Base-by-base conservation (phyloP, 768 basidiomycete genomes). In the Termitomyces sp. region DNA sequence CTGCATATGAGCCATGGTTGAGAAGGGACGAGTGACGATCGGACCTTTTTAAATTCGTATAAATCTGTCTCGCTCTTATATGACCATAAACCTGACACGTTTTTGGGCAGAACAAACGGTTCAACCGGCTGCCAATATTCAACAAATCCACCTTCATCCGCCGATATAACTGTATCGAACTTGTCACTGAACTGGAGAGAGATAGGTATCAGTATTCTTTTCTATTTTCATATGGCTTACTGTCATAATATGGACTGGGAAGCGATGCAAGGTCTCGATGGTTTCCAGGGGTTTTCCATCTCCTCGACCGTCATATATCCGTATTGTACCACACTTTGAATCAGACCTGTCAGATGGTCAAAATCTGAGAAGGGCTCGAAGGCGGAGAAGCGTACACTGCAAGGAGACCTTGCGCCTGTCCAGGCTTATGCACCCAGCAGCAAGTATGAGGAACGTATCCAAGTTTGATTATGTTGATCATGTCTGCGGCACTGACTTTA, bases 401-500 rank as follows among this genome's bases (percentile, higher is more conserved):
- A 13, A 99, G 77, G 13, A 99, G 69, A 18, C 88, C 87, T 67
- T 92, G 89, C 0, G 90, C 93, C 65, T 95, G 87, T 48, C 93
- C 94, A 22, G 89, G 83, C 58, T 78, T 79, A 71, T 99, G 97
- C 5, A 98, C 89, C 96, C 96, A 99, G 68, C 93, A 95, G 66
- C 93, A 96, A 12, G 92, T 79, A 61, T 87, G 87, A 10, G 97
- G 97, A 20, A 77, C 81, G 68, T 84, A 98, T 2, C 83, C 88
- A 51, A 99, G 78, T 68, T 93, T 92, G 60, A 99, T 83, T 72
- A 98, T 97, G 70, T 97, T 98, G 66, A 98, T 98, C 96, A 98
- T 98, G 70, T 99, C 96, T 98, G 64, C 18, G 49, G 18, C 37
- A 34, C 46, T 37, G 34, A 33, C 37, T 22, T 55, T 15, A 61